A percentile compares a stretch with the other conserved stretches of the same genome.
These are phyloP conservation scores for Phtheirospermum japonicum DNA, from an alignment of 257 asterid genomes.

Conservation along the genomic window DNA sequence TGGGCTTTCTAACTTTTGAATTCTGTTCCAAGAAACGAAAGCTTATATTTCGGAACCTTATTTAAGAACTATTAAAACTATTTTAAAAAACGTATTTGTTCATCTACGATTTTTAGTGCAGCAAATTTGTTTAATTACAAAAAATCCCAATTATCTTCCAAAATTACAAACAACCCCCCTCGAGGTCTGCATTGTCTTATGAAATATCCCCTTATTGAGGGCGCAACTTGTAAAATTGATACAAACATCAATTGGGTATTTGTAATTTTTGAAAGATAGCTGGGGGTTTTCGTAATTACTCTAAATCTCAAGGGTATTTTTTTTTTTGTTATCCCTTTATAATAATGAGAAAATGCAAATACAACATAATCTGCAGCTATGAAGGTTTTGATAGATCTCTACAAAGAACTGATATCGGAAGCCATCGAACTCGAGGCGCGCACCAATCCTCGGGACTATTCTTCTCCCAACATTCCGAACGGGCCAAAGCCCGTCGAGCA, in stretches of 20 bases:
- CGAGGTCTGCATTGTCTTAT: background rate
- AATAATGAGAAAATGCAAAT: background rate
- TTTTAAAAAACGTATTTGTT: no score
- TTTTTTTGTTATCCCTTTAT: background rate
- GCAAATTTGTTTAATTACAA: background rate
- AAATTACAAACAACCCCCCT: background rate
- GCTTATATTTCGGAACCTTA: background rate
- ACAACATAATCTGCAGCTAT: constrained; percentile 48
- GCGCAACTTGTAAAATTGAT: no score
- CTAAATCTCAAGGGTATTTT: background rate
- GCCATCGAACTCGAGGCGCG: constrained; percentile 36
- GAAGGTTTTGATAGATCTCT: constrained; percentile 61
- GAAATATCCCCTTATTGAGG: background rate
- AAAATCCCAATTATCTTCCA: background rate
- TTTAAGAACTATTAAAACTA: no score
- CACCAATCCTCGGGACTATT: constrained; percentile 17
- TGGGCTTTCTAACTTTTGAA: background rate
- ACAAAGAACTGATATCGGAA: constrained; percentile 50
- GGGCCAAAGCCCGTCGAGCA: constrained; percentile 34
- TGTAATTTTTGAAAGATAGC: background rate
- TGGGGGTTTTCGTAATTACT: background rate
- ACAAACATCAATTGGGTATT: no score
- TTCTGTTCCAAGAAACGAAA: background rate
- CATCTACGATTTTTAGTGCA: no score
- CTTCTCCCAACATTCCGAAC: constrained; percentile 23